Base-by-base conservation (phyloP, 2,329 filamentous ascomycete genomes). In the Colletotrichum sp. region DNA sequence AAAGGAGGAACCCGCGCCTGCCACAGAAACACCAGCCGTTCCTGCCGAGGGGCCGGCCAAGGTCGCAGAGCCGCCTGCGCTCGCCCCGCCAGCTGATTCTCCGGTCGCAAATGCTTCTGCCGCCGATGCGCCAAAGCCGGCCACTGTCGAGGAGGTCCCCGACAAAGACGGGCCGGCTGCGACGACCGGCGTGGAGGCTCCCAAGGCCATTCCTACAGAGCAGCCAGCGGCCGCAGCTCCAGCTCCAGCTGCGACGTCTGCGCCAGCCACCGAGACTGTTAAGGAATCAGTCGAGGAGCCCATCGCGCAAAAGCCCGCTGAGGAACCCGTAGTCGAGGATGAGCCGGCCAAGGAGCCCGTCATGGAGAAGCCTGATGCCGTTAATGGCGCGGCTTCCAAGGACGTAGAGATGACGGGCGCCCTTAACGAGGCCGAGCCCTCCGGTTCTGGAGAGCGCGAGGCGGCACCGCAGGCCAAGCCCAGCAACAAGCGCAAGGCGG, bases 401-500 rank as follows among this genome's bases (percentile, higher is more conserved):
- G 79, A 81, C 44, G 63, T 78, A 26, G 72, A 76, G 75, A 78
- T 78, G 77, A 78, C 77, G 13, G 77, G 77, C 26, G 80, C 79
- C 12, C 72, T 77, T 79, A 81, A 72, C 73, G 79, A 62, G 63
- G 70, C 62, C 34, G 76, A 72, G n/a, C 69, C 76, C 8, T 34
- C 60, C 34, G 75, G 59, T 6, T 16, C 68, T n/a, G 75, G 68
- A 22, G 71, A 78, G 44, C 52, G 62, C 9, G 72, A 78, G 36
- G 77, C 66, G 15, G 75, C 72, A 32, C 66, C 72, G 39, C 75
- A 77, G 36, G 72, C 79, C 7, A 83, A 83, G 72, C 81, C 81
- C 5, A 75, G 79, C 3, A 83, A 84, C 59, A 88, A 88, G 77
- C 81, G 83, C 68, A 87, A 85, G 78, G 81, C 84, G 8, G 83